Evolutionary conservation across 2,329 filamentous ascomycete genomes (phyloP).

Genomic region (Aspergillus fructus): DNA sequence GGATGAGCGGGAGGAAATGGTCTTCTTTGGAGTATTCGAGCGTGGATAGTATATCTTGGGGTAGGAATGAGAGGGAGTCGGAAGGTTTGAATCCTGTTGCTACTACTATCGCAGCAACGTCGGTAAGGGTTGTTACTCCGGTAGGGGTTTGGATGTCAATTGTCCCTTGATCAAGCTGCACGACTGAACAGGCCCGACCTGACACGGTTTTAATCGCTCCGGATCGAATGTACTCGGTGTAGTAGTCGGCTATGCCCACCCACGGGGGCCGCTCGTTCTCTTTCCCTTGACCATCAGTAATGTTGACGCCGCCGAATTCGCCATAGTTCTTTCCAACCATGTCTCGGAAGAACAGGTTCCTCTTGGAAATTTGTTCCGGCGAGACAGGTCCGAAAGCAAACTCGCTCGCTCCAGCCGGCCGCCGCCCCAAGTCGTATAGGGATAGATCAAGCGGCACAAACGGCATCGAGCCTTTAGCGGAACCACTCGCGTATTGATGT

Average conservation of each 20-base stretch:
- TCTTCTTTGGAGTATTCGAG: constrained; percentile 60
- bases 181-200: constrained; percentile 38
- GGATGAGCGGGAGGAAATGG: constrained; percentile 60
- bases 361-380: constrained; percentile 54
- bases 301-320: constrained; percentile 32
- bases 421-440: constrained; percentile 67
- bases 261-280: constrained; percentile 58
- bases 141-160: constrained; percentile 38
- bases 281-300: constrained; percentile 38
- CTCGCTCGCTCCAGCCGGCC: constrained; percentile 57
- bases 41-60: constrained; percentile 52
- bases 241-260: constrained; percentile 69
- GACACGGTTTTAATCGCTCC: constrained; percentile 55
- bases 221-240: constrained; percentile 70
- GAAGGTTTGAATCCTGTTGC: constrained; percentile 73
- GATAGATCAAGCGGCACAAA: constrained; percentile 73
- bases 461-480: constrained; percentile 31
- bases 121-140: constrained; percentile 47
- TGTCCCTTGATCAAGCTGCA: constrained; percentile 10
- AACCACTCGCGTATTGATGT: constrained; percentile 21
- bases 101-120: constrained; percentile 67
- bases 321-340: constrained; percentile 49
- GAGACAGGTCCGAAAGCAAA: constrained; percentile 67
- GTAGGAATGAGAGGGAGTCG: constrained; percentile 64
- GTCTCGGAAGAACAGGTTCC: constrained; percentile 50